Percentiles rank a stretch among this genome's conserved stretches.
Evolutionary conservation across 164 flowering plant genomes (phyloP).

Genomic region (Annona squamosa): DNA sequence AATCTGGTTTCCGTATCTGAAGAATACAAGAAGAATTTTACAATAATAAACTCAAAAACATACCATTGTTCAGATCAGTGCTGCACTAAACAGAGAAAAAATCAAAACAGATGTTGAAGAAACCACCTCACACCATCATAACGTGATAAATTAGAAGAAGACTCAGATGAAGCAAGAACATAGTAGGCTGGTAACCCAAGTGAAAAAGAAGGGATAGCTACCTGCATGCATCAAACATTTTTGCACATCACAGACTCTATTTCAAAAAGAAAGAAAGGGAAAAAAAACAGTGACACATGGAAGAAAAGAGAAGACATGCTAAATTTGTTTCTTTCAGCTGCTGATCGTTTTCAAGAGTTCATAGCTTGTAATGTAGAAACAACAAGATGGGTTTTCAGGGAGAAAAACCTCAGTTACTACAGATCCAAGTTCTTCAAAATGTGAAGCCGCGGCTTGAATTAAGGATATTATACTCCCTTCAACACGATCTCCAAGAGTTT

Average conservation of each 20-base stretch:
- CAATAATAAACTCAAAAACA: background rate
- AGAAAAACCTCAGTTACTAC: slow-evolving; percentile 59
- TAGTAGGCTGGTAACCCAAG: slow-evolving; percentile 97
- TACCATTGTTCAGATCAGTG: background rate
- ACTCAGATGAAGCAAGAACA: slow-evolving; percentile 82
- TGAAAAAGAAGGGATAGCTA: slow-evolving; percentile 87
- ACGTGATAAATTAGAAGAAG: slow-evolving; percentile 92
- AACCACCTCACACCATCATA: slow-evolving; percentile 94
- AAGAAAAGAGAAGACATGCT: background rate
- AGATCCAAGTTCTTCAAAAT: slow-evolving; percentile 81
- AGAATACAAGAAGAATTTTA: background rate
- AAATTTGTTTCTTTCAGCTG: background rate
- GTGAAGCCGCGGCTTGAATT: slow-evolving; percentile 64
- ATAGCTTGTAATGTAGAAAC: background rate
- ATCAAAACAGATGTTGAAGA: background rate
- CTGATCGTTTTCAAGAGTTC: background rate
- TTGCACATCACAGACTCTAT: background rate
- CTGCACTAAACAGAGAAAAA: background rate
- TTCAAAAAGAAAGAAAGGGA: background rate
- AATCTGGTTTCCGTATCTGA: slow-evolving; percentile 84
- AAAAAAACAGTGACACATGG: background rate
- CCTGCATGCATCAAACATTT: slow-evolving; percentile 39
- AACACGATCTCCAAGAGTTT: slow-evolving; percentile 84
- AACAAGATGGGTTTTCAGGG: background rate
- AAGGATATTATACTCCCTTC: slow-evolving; percentile 56